phyloP scores from a whole-genome alignment of 371 early-diverging fungal species.

The Mortierella sp. region DNA sequence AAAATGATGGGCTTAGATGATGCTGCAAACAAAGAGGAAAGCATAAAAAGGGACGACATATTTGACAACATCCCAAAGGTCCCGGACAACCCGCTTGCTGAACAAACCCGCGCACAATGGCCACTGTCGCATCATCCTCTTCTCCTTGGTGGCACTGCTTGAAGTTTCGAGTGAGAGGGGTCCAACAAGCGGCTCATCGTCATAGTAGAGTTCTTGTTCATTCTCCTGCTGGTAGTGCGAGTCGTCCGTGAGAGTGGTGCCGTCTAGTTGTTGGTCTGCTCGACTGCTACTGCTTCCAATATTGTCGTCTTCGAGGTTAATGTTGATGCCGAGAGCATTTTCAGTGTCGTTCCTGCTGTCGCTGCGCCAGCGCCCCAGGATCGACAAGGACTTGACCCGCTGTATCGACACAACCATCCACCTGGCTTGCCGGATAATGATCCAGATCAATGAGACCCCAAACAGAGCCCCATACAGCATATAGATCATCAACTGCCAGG shows the following conservation, averaged over 20 bases:
- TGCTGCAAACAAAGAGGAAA: neutral
- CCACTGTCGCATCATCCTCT: slow-evolving; percentile 3
- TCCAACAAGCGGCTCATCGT: neutral
- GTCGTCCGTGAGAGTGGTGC: neutral
- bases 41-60: neutral
- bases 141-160: neutral
- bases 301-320: neutral
- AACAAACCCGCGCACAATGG: slow-evolving; percentile 24
- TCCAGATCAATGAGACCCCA: slow-evolving; percentile 24
- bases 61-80: slow-evolving; percentile 6
- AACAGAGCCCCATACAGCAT: slow-evolving; percentile 23
- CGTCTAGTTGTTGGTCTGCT: neutral
- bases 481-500: slow-evolving; percentile 44
- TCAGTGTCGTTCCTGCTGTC: slow-evolving; percentile 16
- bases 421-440: slow-evolving; percentile 29
- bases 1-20: neutral
- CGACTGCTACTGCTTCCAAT: neutral
- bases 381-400: neutral
- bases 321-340: too few species aligned
- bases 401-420: slow-evolving; percentile 21
- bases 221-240: neutral
- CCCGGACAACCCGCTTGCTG: slow-evolving; percentile 37
- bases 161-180: neutral
- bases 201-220: neutral
- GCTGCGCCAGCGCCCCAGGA: slow-evolving; percentile 22